Percentiles rank a stretch among this genome's conserved stretches.
phyloP scores from a whole-genome alignment of 768 basidiomycete genomes.

The Calocybe cyanea region DNA sequence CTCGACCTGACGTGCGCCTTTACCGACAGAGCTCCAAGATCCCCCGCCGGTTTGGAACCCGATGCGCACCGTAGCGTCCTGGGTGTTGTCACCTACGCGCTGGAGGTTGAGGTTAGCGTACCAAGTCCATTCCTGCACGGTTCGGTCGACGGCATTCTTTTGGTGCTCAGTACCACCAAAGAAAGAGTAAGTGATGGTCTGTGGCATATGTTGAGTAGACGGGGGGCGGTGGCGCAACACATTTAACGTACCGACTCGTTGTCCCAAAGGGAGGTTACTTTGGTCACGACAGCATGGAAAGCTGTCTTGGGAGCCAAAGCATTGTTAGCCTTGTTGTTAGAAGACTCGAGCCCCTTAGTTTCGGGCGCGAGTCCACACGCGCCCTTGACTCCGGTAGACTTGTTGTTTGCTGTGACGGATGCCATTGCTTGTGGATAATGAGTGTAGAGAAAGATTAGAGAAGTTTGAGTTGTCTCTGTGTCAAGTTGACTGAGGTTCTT shows the following conservation, averaged over 20 bases:
- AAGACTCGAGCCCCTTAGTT: not conserved
- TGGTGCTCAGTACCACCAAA: conserved; percentile 15
- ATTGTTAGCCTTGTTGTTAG: not conserved
- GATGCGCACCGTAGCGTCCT: conserved; percentile 13
- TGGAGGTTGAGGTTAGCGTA: conserved; percentile 12
- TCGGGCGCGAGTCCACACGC: not conserved
- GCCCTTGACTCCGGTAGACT: not conserved
- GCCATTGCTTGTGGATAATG: not conserved
- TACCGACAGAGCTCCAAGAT: conserved; percentile 18
- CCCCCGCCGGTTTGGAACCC: conserved; percentile 7
- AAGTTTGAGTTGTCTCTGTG: not conserved
- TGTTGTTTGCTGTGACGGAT: too few relatives aligned
- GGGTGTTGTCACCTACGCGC: conserved; percentile 1
- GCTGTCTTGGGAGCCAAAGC: not conserved
- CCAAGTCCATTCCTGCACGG: conserved; percentile 12
- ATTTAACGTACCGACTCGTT: not conserved
- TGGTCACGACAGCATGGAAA: not conserved
- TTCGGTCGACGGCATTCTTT: conserved; percentile 11
- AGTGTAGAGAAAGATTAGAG: not conserved
- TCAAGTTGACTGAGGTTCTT: not conserved
- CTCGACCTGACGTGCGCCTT: conserved; percentile 3
- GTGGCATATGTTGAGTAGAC: not conserved
- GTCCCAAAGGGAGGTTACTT: not conserved
- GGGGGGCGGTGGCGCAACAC: not conserved
- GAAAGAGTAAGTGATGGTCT: conserved; percentile 10